phyloP scores from a whole-genome alignment of 208 protist species.

The Endotrypanum monterogeii region DNA sequence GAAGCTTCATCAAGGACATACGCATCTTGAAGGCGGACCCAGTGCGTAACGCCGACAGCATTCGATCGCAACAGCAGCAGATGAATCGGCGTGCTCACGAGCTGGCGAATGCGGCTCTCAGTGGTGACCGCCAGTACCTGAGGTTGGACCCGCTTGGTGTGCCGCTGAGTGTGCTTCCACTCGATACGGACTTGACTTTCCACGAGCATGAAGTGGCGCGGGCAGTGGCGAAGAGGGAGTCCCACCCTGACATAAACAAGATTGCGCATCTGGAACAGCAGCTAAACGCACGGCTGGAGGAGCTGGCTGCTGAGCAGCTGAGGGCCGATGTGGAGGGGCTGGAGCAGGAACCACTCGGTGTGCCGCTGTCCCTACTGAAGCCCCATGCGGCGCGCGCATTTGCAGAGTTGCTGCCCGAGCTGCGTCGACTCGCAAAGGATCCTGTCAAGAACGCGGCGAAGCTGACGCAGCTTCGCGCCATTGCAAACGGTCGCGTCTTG shows the following conservation, averaged over 20 bases:
- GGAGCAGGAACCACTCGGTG: conserved; percentile 55
- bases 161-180: conserved; percentile 49
- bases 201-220: conserved; percentile 63
- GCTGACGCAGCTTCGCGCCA: conserved; percentile 44
- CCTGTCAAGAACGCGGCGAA: conserved; percentile 47
- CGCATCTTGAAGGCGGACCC: conserved; percentile 65
- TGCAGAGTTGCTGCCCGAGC: conserved; percentile 46
- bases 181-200: conserved; percentile 60
- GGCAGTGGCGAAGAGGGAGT: conserved; percentile 36
- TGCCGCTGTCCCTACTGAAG: conserved; percentile 69
- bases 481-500: conserved; percentile 46
- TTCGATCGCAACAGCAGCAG: conserved; percentile 38
- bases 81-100: conserved; percentile 64
- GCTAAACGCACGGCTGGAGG: conserved; percentile 51
- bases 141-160: conserved; percentile 50
- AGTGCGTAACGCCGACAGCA: conserved; percentile 53
- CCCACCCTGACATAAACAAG: conserved; percentile 23
- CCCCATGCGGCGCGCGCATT: conserved; percentile 60
- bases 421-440: conserved; percentile 71
- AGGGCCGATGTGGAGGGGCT: conserved; percentile 54
- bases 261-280: conserved; percentile 52
- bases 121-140: conserved; percentile 55
- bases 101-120: conserved; percentile 45
- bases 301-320: conserved; percentile 59
- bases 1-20: conserved; percentile 36